phyloP scores from a whole-genome alignment of 2,329 filamentous ascomycete genomes.

The Xylariaceae sp. region DNA sequence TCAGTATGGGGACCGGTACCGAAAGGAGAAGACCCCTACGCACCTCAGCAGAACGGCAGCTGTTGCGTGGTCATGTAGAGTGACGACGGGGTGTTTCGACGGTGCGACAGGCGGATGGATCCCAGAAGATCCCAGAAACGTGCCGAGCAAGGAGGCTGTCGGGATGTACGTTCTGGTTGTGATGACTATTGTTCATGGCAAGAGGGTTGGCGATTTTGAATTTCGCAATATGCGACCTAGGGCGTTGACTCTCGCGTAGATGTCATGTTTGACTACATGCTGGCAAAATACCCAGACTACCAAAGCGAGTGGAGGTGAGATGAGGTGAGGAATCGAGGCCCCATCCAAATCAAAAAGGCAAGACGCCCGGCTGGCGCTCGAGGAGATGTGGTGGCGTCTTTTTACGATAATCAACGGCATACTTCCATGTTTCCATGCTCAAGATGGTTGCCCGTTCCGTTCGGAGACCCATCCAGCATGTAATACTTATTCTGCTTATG shows the following conservation, averaged over 20 bases:
- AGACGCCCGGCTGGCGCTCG: slow-evolving; percentile 18
- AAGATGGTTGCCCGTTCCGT: slow-evolving; percentile 22
- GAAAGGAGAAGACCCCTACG: slow-evolving; percentile 96
- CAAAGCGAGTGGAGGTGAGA: slow-evolving; percentile 4
- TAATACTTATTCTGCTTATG: slow-evolving; percentile 43
- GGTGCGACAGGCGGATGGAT: slow-evolving; percentile 7
- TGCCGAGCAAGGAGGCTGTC: slow-evolving; percentile 10
- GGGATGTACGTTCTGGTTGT: slow-evolving; percentile 20
- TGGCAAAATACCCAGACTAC: slow-evolving; percentile 18
- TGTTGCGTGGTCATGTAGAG: slow-evolving; percentile 93
- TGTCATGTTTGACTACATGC: slow-evolving; percentile 19
- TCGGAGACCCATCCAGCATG: slow-evolving; percentile 40
- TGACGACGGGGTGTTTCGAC: slow-evolving; percentile 11
- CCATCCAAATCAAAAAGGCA: slow-evolving; percentile 17
- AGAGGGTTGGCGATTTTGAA: slow-evolving; percentile 23
- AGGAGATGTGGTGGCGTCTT: slow-evolving; percentile 19
- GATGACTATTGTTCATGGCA: slow-evolving; percentile 19
- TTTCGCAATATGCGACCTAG: slow-evolving; percentile 19
- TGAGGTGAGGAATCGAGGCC: slow-evolving; percentile 12
- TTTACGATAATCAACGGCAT: slow-evolving; percentile 34
- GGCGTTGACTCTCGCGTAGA: slow-evolving; percentile 18
- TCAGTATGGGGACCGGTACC: slow-evolving; percentile 94
- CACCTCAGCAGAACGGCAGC: slow-evolving; percentile 83
- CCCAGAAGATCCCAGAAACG: slow-evolving; percentile 5
- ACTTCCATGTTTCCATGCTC: slow-evolving; percentile 26